Evolutionary conservation across 768 basidiomycete species (phyloP).

Genomic region (Lentinula guzmanii): DNA sequence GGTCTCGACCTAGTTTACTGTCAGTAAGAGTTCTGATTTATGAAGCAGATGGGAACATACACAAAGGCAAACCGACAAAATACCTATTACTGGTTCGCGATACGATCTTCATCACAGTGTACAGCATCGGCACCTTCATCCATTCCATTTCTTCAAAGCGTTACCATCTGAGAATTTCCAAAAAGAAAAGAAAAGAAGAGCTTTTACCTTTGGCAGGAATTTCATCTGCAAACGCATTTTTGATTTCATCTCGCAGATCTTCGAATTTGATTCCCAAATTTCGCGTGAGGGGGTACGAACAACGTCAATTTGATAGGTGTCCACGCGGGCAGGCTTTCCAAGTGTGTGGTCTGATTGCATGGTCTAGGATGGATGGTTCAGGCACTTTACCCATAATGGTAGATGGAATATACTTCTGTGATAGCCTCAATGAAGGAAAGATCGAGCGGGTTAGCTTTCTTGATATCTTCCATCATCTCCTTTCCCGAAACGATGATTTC

Average conservation of each 20-base stretch:
- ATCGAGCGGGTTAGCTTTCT: slow-evolving; percentile 22
- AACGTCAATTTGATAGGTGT: slow-evolving; percentile 6
- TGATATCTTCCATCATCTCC: slow-evolving; percentile 25
- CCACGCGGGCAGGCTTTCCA: background rate
- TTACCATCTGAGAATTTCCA: background rate
- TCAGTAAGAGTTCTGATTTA: background rate
- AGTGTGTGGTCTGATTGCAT: slow-evolving; percentile 7
- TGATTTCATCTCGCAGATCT: slow-evolving; percentile 9
- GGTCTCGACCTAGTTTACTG: background rate
- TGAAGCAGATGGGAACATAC: background rate
- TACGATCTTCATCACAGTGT: slow-evolving; percentile 5
- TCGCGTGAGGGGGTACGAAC: slow-evolving; percentile 7
- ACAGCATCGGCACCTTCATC: slow-evolving; percentile 4
- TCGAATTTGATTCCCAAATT: slow-evolving; percentile 5
- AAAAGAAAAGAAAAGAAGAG: background rate
- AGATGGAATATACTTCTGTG: background rate
- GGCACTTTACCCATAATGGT: too few species aligned
- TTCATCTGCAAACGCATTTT: slow-evolving; percentile 5
- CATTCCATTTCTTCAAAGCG: slow-evolving; percentile 4
- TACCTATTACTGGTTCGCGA: slow-evolving; percentile 8
- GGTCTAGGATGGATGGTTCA: background rate
- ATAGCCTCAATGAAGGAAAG: slow-evolving; percentile 14
- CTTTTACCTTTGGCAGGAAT: slow-evolving; percentile 5
- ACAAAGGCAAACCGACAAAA: slow-evolving; percentile 10
- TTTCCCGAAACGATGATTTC: slow-evolving; percentile 23